These are phyloP conservation scores for Fraxinus nigra DNA, from an alignment of 305 asterid genomes.

Conservation along the genomic window DNA sequence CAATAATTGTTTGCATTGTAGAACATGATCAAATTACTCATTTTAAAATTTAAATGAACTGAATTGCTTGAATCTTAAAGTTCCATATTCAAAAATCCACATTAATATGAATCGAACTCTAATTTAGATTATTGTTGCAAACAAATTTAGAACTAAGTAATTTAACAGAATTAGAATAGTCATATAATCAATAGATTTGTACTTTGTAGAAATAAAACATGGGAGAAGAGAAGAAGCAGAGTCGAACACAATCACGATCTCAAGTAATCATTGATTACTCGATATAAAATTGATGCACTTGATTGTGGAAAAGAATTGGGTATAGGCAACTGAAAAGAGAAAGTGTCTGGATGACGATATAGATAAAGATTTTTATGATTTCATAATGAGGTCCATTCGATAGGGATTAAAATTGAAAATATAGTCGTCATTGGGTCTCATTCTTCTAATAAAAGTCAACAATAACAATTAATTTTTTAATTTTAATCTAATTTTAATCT, in stretches of 20 bases:
- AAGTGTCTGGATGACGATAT: too few relatives aligned
- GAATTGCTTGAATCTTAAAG: not conserved
- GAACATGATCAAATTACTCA: not conserved
- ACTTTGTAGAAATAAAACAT: not conserved
- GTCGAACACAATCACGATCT: not conserved
- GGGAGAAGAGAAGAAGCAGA: not conserved
- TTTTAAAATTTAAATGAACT: not conserved
- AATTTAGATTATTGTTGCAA: not conserved
- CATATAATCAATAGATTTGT: not conserved
- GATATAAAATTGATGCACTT: not conserved
- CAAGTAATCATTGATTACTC: not conserved
- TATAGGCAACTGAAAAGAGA: not conserved
- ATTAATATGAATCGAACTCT: not conserved
- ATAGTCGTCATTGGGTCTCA: too few relatives aligned
- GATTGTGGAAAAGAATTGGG: too few relatives aligned
- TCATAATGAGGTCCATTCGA: not conserved
- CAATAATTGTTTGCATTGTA: not conserved
- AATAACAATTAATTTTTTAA: too few relatives aligned
- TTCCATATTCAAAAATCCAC: not conserved
- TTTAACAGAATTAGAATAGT: not conserved
- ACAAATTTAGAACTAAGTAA: not conserved
- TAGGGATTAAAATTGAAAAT: too few relatives aligned
- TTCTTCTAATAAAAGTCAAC: too few relatives aligned
- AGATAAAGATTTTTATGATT: slow-evolving; percentile 27
- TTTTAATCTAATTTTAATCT: too few relatives aligned